phyloP scores from a whole-genome alignment of 208 protist genomes.

The Porcisia hertigi region DNA sequence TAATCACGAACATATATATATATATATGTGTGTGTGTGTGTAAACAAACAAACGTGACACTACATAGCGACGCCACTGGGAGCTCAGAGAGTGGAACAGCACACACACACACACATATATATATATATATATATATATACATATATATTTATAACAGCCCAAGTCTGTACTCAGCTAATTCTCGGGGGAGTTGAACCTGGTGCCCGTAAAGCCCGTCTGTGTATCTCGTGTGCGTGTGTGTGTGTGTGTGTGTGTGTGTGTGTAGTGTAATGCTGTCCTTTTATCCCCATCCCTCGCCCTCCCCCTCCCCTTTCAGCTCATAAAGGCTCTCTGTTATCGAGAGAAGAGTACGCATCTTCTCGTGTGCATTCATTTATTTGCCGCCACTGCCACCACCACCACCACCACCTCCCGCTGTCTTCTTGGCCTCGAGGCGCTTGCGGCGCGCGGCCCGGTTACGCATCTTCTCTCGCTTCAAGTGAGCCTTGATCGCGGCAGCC shows the following conservation, averaged over 20 bases:
- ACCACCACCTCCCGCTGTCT: constrained; percentile 7
- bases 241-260: too few species aligned
- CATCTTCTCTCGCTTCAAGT: constrained; percentile 50
- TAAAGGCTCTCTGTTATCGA: not conserved
- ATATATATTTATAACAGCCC: too few species aligned
- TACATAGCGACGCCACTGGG: not conserved
- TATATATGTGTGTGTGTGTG: too few species aligned
- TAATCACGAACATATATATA: not conserved
- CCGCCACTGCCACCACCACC: not conserved
- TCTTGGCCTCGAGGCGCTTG: constrained; percentile 44
- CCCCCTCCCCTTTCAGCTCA: not conserved
- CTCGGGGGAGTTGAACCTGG: too few species aligned
- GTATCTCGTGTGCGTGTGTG: too few species aligned
- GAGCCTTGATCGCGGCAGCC: constrained; percentile 48
- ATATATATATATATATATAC: too few species aligned
- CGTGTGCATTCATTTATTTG: not conserved
- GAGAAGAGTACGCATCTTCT: not conserved
- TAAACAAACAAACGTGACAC: not conserved
- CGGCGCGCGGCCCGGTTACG: constrained; percentile 63
- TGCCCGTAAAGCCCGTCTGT: too few species aligned
- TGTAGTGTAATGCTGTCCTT: not conserved
- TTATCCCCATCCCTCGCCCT: too few species aligned
- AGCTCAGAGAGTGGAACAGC: constrained; percentile 2
- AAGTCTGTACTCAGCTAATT: too few species aligned
- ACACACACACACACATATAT: not conserved